These are phyloP conservation scores for Strobilomyces echinocephalus DNA, from an alignment of 768 basidiomycete genomes.

Conservation along the genomic window DNA sequence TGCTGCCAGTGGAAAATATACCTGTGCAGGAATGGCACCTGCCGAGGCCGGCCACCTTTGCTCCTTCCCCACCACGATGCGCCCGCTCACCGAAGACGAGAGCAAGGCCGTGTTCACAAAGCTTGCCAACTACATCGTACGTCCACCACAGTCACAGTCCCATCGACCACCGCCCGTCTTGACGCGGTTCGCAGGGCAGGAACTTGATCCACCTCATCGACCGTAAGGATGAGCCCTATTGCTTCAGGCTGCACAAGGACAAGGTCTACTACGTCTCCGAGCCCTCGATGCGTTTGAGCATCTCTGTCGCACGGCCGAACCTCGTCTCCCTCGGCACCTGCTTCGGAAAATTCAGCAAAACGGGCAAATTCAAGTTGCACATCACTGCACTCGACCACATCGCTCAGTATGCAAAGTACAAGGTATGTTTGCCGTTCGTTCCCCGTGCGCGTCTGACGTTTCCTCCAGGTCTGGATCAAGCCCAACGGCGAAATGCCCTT, in stretches of 20 bases:
- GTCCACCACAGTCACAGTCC: constrained; percentile 21
- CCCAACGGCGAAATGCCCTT: constrained; percentile 99
- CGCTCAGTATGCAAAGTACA: constrained; percentile 96
- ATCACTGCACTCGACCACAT: constrained; percentile 90
- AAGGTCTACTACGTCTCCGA: constrained; percentile 97
- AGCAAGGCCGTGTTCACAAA: constrained; percentile 95
- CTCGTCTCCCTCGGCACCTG: constrained; percentile 93
- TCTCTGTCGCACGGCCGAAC: constrained; percentile 88
- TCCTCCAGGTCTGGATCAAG: constrained; percentile 90
- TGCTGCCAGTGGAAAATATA: background rate
- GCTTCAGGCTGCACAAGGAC: constrained; percentile 92
- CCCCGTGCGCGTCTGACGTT: background rate
- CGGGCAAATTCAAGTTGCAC: constrained; percentile 96
- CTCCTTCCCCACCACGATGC: constrained; percentile 49
- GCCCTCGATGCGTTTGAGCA: constrained; percentile 86
- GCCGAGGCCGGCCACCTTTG: background rate
- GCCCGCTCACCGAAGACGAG: constrained; percentile 95
- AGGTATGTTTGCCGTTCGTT: constrained; percentile 50
- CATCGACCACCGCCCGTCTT: background rate
- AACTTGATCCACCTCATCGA: constrained; percentile 95
- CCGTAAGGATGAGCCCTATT: constrained; percentile 89
- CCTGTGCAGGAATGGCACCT: constrained; percentile 5
- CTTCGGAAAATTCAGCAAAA: constrained; percentile 96
- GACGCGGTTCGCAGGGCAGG: constrained; percentile 61
- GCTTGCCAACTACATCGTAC: constrained; percentile 92